Evolutionary conservation across 1,284 basidiomycete genomes (phyloP), one percentile per base, ranked within the genome.

Genomic region (Ceratobasidium sp.): DNA sequence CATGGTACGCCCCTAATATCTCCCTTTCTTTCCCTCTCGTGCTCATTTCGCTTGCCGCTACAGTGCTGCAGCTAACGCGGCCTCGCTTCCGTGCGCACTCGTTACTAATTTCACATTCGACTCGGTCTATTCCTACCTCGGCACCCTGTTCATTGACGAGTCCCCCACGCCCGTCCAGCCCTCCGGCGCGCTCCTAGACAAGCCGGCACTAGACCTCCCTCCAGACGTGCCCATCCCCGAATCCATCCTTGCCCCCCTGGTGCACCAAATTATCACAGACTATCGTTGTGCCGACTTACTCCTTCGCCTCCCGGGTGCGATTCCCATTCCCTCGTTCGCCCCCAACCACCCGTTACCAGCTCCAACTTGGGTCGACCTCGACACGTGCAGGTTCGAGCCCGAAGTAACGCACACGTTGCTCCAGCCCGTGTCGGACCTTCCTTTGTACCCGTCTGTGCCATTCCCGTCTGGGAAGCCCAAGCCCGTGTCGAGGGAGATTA

Each of bases 41-140:
- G 6, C 37, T 61, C 24, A 14, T 51, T 24, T 62, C 19, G 14
- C 39, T 39, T 48, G 63, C 61, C 72, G 39, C 41, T 51, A 71
- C 77, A 92, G 92, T 79, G 84, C 90, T 63, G 91, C 91, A 0
- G 92, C 90, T 1, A 87, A 88, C 75, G 80, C 83, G 41, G 87
- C 88, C 0, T 84, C 86, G 0, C 84, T 93, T 31, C 91, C 91
- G 0, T 90, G 89, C 0, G 84, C 89, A 59, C 83, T 93, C 19
- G 86, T 92, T 76, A 92, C 90, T 66, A 93, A 93, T 82, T 93
- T 93, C 80, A 91, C 91, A 0, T 93, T 93, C 80, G 91, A 93
- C 81, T 90, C 91, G 0, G 91, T 92, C 11, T 93, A 90, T 79
- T 92, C 90, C 77, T 92, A 89, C 77, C 87, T 93, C 24, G 76